Percentiles rank a stretch among this genome's conserved stretches.
Conservation (phyloP, 306 rosid species). For the Clitoria ternatea region DNA sequence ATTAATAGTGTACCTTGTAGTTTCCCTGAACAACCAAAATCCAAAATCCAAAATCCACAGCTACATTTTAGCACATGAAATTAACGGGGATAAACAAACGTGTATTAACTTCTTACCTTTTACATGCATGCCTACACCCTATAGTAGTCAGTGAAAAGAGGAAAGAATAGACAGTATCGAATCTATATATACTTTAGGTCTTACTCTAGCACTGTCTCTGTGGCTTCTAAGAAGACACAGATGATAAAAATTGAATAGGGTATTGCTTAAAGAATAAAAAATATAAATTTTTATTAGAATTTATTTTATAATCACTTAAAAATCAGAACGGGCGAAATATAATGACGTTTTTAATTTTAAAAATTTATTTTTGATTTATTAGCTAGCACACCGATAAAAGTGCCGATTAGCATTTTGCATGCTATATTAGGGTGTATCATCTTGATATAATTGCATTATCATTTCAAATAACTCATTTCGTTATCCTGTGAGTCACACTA, state of each 20-base stretch:
- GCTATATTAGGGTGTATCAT: neutral
- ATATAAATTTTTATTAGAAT: too few species aligned
- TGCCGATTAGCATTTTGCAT: too few species aligned
- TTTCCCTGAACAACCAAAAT: constrained; percentile 1
- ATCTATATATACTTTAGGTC: neutral
- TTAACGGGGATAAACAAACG: neutral
- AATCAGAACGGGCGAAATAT: too few species aligned
- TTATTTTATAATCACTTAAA: too few species aligned
- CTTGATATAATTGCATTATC: neutral
- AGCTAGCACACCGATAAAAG: too few species aligned
- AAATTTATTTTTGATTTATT: too few species aligned
- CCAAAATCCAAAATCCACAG: neutral
- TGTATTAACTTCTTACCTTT: neutral
- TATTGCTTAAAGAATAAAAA: too few species aligned
- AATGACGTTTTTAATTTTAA: too few species aligned
- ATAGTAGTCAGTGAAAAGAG: constrained; percentile 7
- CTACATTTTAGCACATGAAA: neutral
- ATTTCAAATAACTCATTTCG: neutral
- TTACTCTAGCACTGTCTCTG: constrained; percentile 2
- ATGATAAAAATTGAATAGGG: neutral
- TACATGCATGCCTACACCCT: neutral
- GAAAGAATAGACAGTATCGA: constrained; percentile 4
- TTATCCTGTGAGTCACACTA: neutral
- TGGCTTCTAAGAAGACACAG: constrained; percentile 5
- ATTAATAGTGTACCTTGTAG: constrained; percentile 3